phyloP scores from a whole-genome alignment of 331 rosid genomes.

The Spiraea crenata region DNA sequence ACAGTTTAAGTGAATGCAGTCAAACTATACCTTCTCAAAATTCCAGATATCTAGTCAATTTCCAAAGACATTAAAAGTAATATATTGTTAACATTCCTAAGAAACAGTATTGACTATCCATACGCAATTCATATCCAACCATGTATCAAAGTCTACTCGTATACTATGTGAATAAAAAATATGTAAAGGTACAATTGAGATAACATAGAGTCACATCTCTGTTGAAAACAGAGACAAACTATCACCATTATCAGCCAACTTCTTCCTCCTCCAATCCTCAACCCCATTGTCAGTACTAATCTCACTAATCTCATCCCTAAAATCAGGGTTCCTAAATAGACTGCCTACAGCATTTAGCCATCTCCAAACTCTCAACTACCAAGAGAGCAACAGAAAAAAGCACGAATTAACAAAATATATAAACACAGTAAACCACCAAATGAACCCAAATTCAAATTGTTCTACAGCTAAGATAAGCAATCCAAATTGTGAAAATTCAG shows the following conservation, averaged over 20 bases:
- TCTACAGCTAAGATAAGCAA: not conserved
- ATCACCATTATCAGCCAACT: conserved; percentile 36
- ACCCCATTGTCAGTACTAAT: conserved; percentile 40
- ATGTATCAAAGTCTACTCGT: too few species aligned
- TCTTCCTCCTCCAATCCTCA: conserved; percentile 70
- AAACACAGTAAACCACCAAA: not conserved
- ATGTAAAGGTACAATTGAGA: too few species aligned
- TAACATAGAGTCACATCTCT: conserved; percentile 69
- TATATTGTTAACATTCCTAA: conserved; percentile 4
- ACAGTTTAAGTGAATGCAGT: conserved; percentile 9
- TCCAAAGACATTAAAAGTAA: not conserved
- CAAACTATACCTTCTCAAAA: not conserved
- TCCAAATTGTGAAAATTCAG: not conserved
- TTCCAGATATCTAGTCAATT: not conserved
- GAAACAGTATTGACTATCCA: conserved; percentile 11
- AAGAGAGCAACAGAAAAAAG: conserved; percentile 10
- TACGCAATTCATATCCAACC: too few species aligned
- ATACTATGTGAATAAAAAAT: too few species aligned
- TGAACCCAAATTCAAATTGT: not conserved
- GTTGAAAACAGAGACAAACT: conserved; percentile 68
- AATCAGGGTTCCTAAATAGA: conserved; percentile 54
- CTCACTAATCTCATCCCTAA: conserved; percentile 34
- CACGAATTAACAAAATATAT: conserved; percentile 10
- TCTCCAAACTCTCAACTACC: conserved; percentile 43
- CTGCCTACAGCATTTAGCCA: conserved; percentile 79